A percentile compares a stretch with the other conserved stretches of the same genome.
Conservation (phyloP, 345 rosid species). For the Anastatica hierochuntica region DNA sequence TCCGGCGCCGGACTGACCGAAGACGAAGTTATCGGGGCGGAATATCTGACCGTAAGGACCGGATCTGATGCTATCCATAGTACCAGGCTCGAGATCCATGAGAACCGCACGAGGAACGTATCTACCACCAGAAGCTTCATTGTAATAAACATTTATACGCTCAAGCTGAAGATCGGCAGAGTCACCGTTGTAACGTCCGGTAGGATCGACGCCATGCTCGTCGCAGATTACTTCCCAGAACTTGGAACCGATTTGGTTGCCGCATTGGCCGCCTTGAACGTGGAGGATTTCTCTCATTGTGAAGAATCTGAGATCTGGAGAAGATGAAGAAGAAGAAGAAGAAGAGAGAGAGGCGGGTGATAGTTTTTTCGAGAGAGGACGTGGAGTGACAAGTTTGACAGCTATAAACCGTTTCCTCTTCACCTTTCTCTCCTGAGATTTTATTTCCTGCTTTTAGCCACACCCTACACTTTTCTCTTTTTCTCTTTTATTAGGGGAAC, state of each 20-base stretch:
- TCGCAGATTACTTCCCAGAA: too few relatives aligned
- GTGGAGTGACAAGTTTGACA: slow-evolving; percentile 15
- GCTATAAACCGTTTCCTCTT: too few relatives aligned
- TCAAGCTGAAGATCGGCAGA: slow-evolving; percentile 68
- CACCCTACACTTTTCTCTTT: too few relatives aligned
- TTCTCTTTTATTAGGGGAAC: too few relatives aligned
- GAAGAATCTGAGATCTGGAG: neutral
- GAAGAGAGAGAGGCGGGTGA: slow-evolving; percentile 18
- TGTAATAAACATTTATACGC: slow-evolving; percentile 87
- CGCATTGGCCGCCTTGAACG: slow-evolving; percentile 95
- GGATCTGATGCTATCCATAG: slow-evolving; percentile 96
- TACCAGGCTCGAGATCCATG: slow-evolving; percentile 99
- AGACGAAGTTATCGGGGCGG: too few relatives aligned
- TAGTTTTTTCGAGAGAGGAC: slow-evolving; percentile 17
- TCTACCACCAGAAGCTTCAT: slow-evolving; percentile 86
- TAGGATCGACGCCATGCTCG: slow-evolving; percentile 86
- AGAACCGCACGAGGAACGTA: slow-evolving; percentile 94
- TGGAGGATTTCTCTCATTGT: slow-evolving; percentile 93
- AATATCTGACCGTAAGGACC: slow-evolving; percentile 78
- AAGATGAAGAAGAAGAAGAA: slow-evolving; percentile 1
- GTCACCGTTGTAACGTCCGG: slow-evolving; percentile 65
- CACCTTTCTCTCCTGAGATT: too few relatives aligned
- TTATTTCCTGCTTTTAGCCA: too few relatives aligned
- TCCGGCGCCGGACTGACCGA: too few relatives aligned
- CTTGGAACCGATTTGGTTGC: slow-evolving; percentile 96